These are phyloP conservation scores for Corylus avellana DNA, from an alignment of 306 rosid genomes.

Conservation along the genomic window DNA sequence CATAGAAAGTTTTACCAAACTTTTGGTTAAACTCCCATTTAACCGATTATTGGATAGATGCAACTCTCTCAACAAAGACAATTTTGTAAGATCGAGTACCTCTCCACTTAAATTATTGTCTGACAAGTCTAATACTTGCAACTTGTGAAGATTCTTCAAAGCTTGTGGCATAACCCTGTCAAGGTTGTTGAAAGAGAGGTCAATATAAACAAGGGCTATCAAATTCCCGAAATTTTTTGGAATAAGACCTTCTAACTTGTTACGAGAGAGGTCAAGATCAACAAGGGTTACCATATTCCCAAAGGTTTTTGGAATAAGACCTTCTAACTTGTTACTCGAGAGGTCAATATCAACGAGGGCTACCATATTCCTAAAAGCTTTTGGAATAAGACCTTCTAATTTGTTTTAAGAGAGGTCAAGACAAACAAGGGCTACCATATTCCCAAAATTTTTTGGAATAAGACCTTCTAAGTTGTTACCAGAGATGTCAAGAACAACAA, in stretches of 20 bases:
- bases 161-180: conserved; percentile 2
- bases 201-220: too few species aligned
- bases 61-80: neutral
- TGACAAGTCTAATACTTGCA: neutral
- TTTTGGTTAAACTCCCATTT: neutral
- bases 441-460: too few species aligned
- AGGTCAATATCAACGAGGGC: neutral
- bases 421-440: neutral
- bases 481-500: too few species aligned
- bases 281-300: too few species aligned
- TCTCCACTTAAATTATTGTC: neutral
- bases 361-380: neutral
- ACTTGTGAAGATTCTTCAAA: neutral
- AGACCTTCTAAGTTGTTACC: too few species aligned
- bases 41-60: neutral
- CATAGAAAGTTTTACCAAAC: neutral
- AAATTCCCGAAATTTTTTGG: too few species aligned
- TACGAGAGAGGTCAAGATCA: too few species aligned
- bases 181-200: too few species aligned
- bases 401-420: neutral
- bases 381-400: neutral
- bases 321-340: neutral
- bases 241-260: too few species aligned
- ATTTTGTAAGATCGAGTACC: neutral
- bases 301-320: too few species aligned